Conservation (phyloP, 2,329 filamentous ascomycete species). For the Alternaria conjuncta region DNA sequence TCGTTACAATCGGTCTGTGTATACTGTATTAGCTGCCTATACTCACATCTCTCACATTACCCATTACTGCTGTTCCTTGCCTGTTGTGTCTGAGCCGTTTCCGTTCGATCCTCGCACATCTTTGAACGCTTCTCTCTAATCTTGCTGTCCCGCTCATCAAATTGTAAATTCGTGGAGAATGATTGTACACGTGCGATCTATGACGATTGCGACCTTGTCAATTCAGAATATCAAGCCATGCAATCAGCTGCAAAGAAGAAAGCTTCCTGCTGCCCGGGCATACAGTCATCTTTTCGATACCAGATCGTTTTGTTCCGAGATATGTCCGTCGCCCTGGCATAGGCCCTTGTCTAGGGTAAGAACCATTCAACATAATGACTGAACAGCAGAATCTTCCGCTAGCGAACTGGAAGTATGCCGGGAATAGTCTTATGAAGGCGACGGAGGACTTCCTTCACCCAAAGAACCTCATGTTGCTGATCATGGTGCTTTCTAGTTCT, state of each 20-base stretch:
- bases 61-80: not conserved
- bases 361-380: not conserved
- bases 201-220: not conserved
- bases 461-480: not conserved
- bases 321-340: not conserved
- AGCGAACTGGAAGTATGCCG: not conserved
- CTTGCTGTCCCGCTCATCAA: not conserved
- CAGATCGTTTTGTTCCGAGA: not conserved
- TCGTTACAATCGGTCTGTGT: not conserved
- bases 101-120: no score
- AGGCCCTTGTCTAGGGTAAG: not conserved
- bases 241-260: not conserved
- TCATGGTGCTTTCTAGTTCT: not conserved
- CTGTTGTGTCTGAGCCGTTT: no score
- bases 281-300: not conserved
- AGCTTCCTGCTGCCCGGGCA: not conserved
- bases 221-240: not conserved
- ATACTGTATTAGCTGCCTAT: not conserved
- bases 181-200: not conserved
- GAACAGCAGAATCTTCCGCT: not conserved
- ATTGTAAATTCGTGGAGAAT: not conserved
- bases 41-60: not conserved
- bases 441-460: not conserved
- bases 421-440: not conserved
- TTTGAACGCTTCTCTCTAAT: not conserved